These are phyloP conservation scores for Teratosphaeria zuluensis DNA, from an alignment of 2,329 filamentous ascomycete species.

Conservation along the genomic window DNA sequence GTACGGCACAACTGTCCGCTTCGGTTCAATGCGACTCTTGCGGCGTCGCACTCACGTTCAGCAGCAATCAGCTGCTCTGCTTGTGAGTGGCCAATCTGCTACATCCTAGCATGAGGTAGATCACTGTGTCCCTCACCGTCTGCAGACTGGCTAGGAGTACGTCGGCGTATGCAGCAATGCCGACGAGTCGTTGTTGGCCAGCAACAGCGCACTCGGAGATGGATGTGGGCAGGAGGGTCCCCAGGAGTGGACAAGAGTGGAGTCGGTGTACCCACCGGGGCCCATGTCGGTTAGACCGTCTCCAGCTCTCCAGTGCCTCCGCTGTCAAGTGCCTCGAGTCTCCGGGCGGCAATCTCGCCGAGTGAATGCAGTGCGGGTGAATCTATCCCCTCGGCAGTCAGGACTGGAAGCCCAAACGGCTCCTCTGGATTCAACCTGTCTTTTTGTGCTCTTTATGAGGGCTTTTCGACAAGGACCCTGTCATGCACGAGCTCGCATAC, in stretches of 20 bases:
- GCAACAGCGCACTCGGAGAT: background rate
- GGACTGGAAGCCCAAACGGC: background rate
- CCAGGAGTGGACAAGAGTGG: too few species aligned
- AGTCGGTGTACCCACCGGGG: background rate
- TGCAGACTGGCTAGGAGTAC: background rate
- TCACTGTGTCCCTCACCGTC: background rate
- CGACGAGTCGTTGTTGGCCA: background rate
- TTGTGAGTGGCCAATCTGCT: background rate
- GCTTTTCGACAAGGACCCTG: too few species aligned
- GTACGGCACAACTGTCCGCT: background rate
- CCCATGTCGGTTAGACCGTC: background rate
- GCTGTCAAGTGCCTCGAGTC: background rate
- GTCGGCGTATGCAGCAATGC: background rate
- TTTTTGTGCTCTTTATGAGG: background rate
- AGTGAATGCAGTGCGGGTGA: background rate
- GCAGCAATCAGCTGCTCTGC: background rate
- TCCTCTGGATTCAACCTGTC: background rate
- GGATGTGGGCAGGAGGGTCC: too few species aligned
- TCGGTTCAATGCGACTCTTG: background rate
- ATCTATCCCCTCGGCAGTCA: background rate
- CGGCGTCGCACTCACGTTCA: background rate
- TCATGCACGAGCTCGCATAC: too few species aligned
- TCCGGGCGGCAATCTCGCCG: background rate
- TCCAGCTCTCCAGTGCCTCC: background rate
- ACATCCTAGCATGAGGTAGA: background rate